Base-by-base conservation (phyloP, 768 basidiomycete species). In the Lentinula lateritia region DNA sequence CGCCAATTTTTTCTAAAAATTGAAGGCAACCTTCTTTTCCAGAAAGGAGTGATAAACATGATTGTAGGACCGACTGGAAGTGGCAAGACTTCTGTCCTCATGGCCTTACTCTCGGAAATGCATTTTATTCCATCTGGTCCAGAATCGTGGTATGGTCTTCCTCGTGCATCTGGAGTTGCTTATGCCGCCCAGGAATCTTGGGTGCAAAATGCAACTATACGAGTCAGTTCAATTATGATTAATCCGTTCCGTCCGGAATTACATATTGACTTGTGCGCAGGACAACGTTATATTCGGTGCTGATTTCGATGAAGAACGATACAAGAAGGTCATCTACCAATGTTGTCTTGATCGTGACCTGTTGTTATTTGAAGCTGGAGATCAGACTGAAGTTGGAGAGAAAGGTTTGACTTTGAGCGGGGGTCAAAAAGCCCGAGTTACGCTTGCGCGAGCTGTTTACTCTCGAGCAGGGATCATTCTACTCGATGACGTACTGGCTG, bases 101-200 rank as follows among this genome's bases (percentile, higher is more conserved):
- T 60, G 39, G n/a, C 43, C 34, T 42, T 28, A 13, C 59, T 43
- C 62, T 64, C 77, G 34, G 80, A 81, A 63, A 75, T 82, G 76
- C 80, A 82, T 64, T 80, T 76, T 48, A 65, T 76, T 15, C 76
- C 76, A 3, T 67, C 67, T 32, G 68, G 69, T 10, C 73, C 77
- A 5, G 76, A 74, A 23, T 75, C 80, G 1, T 82, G 76, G 72
- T 83, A 76, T 69, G 75, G 78, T 57, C 73, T 87, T 0, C 84
- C 85, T 13, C 72, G 85, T 8, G 70, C 69, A 2, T 76, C 76
- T 0, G 85, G 85, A 12, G 77, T 88, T 16, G 80, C 84, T 13
- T 86, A 85, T 67, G 82, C 83, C 1, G 81, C 83, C 6, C 86
- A 88, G 67, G 84, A 86, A 65, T 77, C 81, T 1, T 88, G 86